phyloP scores from a whole-genome alignment of 805 yeast genomes.

The Wickerhamomyces chambardii region DNA sequence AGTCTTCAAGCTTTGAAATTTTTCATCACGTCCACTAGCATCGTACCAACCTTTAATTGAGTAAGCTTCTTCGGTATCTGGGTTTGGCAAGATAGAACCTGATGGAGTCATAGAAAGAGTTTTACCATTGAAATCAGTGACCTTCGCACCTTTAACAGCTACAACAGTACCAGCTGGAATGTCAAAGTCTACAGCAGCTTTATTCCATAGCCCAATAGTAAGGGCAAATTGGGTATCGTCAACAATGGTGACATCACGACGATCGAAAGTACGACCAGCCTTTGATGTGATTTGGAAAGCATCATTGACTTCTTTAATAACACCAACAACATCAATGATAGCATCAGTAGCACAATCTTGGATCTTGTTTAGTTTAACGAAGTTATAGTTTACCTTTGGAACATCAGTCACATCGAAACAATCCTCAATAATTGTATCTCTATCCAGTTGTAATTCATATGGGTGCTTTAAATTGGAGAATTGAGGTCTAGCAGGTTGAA shows the following conservation, averaged over 20 bases:
- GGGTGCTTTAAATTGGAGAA: conserved; percentile 81
- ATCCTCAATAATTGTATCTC: conserved; percentile 68
- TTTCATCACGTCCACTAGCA: conserved; percentile 56
- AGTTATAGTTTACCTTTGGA: conserved; percentile 73
- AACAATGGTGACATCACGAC: conserved; percentile 81
- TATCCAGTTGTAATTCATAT: conserved; percentile 76
- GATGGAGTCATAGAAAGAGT: conserved; percentile 72
- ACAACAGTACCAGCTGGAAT: conserved; percentile 74
- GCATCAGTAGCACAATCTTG: conserved; percentile 63
- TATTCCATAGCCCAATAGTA: conserved; percentile 85
- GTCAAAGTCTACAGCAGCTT: conserved; percentile 70
- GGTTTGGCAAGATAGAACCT: conserved; percentile 70
- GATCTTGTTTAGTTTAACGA: conserved; percentile 59
- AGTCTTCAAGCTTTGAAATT: conserved; percentile 51
- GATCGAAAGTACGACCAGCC: conserved; percentile 86
- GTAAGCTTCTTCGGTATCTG: conserved; percentile 85
- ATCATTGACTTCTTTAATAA: conserved; percentile 69
- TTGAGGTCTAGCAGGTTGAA: conserved; percentile 78
- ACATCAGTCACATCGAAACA: conserved; percentile 56
- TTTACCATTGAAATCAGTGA: conserved; percentile 84
- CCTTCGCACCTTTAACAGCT: conserved; percentile 86
- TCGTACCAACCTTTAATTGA: conserved; percentile 94
- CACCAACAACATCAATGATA: conserved; percentile 81
- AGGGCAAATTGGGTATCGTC: conserved; percentile 77
- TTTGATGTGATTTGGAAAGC: conserved; percentile 75